Evolutionary conservation across 768 basidiomycete species (phyloP).

Genomic region (Pholiota conissans): DNA sequence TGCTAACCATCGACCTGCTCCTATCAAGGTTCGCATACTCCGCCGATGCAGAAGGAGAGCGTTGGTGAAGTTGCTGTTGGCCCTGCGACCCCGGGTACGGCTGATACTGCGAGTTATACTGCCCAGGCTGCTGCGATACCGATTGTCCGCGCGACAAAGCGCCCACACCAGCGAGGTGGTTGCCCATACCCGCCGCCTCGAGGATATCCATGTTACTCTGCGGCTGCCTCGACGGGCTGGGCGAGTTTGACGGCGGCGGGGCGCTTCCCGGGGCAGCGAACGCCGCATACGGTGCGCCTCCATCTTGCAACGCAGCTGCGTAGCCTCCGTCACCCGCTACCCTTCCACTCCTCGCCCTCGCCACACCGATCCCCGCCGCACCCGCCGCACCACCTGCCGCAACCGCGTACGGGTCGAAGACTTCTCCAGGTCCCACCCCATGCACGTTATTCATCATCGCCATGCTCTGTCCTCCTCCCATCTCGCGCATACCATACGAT

Average conservation of each 20-base stretch:
- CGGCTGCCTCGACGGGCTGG: not conserved
- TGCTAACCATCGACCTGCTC: constrained; percentile 2
- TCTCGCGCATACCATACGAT: constrained; percentile 52
- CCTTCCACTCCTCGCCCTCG: constrained; percentile 36
- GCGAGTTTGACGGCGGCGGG: not conserved
- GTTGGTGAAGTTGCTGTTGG: constrained; percentile 3
- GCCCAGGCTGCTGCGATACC: constrained; percentile 7
- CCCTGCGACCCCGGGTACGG: constrained; percentile 10
- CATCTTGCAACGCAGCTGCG: constrained; percentile 34
- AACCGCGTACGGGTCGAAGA: constrained; percentile 27
- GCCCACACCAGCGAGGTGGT: constrained; percentile 22
- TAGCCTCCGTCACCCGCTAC: constrained; percentile 23
- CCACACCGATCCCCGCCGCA: constrained; percentile 45
- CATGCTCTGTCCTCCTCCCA: constrained; percentile 15
- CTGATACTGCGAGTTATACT: constrained; percentile 15
- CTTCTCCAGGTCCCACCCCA: constrained; percentile 27
- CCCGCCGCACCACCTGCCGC: constrained; percentile 28
- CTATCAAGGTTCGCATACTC: constrained; percentile 10
- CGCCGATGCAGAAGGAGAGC: constrained; percentile 12
- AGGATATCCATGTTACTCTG: constrained; percentile 20
- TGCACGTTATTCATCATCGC: constrained; percentile 19
- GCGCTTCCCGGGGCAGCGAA: constrained; percentile 29
- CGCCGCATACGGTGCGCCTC: constrained; percentile 37
- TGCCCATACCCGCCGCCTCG: constrained; percentile 27
- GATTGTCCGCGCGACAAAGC: constrained; percentile 16